Conservation (phyloP, 2,329 filamentous ascomycete species). For the Exophiala xenobiotica region DNA sequence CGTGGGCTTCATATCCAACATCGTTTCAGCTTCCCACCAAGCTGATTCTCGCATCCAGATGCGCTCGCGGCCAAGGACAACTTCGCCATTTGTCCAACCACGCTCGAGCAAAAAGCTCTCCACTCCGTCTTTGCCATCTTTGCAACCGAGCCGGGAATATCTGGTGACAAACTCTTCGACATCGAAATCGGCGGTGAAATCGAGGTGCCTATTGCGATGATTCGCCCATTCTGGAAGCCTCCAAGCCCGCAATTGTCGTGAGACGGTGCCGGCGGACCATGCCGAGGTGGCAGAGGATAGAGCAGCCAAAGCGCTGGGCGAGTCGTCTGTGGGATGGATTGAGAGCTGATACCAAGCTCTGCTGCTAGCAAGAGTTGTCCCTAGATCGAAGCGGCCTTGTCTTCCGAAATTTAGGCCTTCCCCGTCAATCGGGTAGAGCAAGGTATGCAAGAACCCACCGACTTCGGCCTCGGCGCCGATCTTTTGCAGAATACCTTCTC, state of each 20-base stretch:
- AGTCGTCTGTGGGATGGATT: constrained; percentile 86
- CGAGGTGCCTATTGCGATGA: constrained; percentile 81
- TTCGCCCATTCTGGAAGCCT: constrained; percentile 96
- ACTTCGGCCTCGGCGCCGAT: constrained; percentile 77
- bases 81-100: constrained; percentile 97
- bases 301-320: constrained; percentile 70
- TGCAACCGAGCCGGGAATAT: constrained; percentile 80
- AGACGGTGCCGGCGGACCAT: constrained; percentile 92
- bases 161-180: constrained; percentile 84
- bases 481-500: constrained; percentile 82
- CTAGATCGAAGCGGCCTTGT: constrained; percentile 74
- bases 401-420: constrained; percentile 80
- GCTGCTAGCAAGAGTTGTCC: constrained; percentile 73
- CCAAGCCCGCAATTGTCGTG: constrained; percentile 89
- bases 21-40: constrained; percentile 97
- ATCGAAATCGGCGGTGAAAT: constrained; percentile 97
- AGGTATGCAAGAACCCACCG: constrained; percentile 75
- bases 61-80: constrained; percentile 83
- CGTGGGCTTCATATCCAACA: constrained; percentile 82
- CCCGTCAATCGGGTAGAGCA: constrained; percentile 75
- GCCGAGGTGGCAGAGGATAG: constrained; percentile 71
- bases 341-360: constrained; percentile 94
- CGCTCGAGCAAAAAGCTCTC: constrained; percentile 92
- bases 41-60: constrained; percentile 92
- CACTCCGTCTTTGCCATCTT: constrained; percentile 86